Evolutionary conservation across 352 stramenopile species (phyloP), one percentile per base, ranked within the genome.

Genomic region (Pythium pyrilobum): DNA sequence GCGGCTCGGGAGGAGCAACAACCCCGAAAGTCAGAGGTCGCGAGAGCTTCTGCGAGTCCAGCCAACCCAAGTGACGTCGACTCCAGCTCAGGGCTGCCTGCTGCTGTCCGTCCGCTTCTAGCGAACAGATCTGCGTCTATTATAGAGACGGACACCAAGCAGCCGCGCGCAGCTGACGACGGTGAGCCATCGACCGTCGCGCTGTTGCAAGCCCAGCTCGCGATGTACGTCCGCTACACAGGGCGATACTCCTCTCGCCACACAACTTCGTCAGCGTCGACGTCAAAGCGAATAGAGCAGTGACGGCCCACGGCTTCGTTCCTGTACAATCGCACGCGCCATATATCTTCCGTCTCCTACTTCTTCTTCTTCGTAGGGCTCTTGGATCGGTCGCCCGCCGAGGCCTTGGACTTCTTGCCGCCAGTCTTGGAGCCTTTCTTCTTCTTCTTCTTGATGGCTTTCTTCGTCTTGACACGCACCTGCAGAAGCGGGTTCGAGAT

Each of bases 371-470:
- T 62, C 20, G 40, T 50, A 11, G 50, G 41, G 13, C 43, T 57
- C 16, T 62, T 56, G 15, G 52, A 59, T 15, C 21, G 39, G 20
- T 59, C 52, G 3, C 42, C 31, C 3, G 43, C 36, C 33, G 33
- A 63, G 20, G 49, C 67, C 69, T 57, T 81, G 18, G 43, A 59
- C 20, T 72, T 72, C 18, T 50, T 48, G 32, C 75, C 73, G 24
- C 69, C 76, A 45, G 66, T 64, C 36, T 77, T 83, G 29, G 29
- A 4, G 3, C 56, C 51, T 16, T 66, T 61, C 47, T 66, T 71
- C 59, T 74, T 72, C 20, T 74, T 79, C 59, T 70, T 71, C 21
- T 74, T 78, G 60, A 82, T 85, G 28, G 42, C 39, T 9, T 45
- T 38, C 25, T 64, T 47, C 33, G 68, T 66, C 56, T 84, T 79